A percentile compares a stretch with the other conserved stretches of the same genome.
Evolutionary conservation across 148 eudicot genomes (phyloP).

Genomic region (Oxyria digyna): DNA sequence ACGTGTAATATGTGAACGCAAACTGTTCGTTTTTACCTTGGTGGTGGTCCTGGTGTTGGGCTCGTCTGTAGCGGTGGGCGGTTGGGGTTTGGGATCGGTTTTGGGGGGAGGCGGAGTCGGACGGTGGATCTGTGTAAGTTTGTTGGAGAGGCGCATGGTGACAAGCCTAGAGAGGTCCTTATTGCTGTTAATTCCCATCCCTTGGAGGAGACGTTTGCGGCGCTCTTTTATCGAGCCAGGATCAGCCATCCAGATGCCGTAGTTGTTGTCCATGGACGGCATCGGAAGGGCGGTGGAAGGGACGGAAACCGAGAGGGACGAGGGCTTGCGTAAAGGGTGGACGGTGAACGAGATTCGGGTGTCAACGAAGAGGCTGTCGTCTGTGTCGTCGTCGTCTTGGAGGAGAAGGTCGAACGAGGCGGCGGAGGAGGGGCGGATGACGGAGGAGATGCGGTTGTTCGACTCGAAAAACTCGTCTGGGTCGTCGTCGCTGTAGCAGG

Average conservation of each 20-base stretch:
- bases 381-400: constrained; percentile 23
- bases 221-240: constrained; percentile 68
- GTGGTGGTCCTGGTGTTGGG: background rate
- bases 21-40: too few species aligned
- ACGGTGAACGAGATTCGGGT: constrained; percentile 51
- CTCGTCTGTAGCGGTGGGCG: background rate
- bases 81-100: background rate
- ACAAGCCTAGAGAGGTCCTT: constrained; percentile 33
- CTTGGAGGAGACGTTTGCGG: constrained; percentile 52
- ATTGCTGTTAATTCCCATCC: constrained; percentile 74
- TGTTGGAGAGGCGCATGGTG: constrained; percentile 30
- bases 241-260: constrained; percentile 70
- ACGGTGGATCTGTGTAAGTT: constrained; percentile 8
- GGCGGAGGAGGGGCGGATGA: constrained; percentile 27
- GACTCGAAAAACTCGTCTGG: constrained; percentile 73
- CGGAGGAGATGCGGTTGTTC: constrained; percentile 44
- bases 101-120: background rate
- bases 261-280: constrained; percentile 21
- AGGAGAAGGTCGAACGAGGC: constrained; percentile 21
- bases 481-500: constrained; percentile 30
- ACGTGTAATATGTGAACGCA: too few species aligned
- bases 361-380: constrained; percentile 44
- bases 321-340: constrained; percentile 2
- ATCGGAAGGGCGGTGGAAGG: constrained; percentile 1
- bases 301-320: constrained; percentile 1